Base-by-base conservation (phyloP, 768 basidiomycete genomes). In the Erythrobasidium yunnanense region DNA sequence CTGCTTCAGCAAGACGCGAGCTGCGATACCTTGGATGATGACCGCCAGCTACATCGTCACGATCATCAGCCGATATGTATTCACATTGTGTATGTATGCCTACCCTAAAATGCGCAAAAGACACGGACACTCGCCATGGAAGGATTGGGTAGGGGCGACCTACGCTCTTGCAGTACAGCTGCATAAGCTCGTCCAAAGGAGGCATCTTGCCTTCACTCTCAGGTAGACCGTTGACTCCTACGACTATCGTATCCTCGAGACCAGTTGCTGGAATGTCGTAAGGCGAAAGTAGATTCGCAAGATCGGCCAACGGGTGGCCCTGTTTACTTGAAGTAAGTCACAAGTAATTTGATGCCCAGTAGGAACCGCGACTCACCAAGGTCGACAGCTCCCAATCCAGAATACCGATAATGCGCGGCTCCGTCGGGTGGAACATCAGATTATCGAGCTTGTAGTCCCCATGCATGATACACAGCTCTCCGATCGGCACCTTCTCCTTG, bases 361-460 rank as follows among this genome's bases (percentile, higher is more conserved):
- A 11, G 18, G 46, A 20, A 45, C 45, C 13, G 23, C 8, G 88
- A 73, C 87, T 90, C 4, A 91, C 92, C 8, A 99, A 81, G 0
- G 93, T 96, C 73, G 90, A 95, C 27, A 99, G 78, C 74, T 99
- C 93, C 93, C 93, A 99, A 73, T 99, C 93, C 54, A 99, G 77
- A 38, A 99, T 90, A 4, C 90, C 95, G 69, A 97, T 90, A 2
- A 97, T 91, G 45, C 82, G 80, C 68, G 91, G 89, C 76, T 96
- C 86, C 0, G 85, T 88, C 0, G 87, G 86, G 71, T 97, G 92
- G 77, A 95, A 97, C 69, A 79, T 82, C 69, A 99, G 75, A 75
- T 99, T 99, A 77, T 99, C 93, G n/a, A 93, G 79, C 76, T 99
- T 99, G 75, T 88, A 97, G 76, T 99, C 93, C 27, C 93, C 93